Evolutionary conservation across 2,329 filamentous ascomycete genomes (phyloP).

Genomic region (Fusarium sp.): DNA sequence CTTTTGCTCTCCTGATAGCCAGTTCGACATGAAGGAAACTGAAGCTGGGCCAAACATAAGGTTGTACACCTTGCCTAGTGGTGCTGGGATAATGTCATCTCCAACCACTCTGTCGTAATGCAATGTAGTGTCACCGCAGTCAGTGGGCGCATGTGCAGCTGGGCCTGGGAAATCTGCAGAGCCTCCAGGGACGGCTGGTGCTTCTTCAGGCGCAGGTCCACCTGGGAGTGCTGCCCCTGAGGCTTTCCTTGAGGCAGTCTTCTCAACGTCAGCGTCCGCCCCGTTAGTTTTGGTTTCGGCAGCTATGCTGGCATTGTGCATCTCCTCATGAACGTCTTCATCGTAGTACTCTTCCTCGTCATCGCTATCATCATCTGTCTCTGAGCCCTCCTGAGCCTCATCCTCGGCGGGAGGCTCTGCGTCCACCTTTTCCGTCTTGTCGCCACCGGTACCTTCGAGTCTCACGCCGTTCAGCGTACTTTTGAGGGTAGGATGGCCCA

Average conservation of each 20-base stretch:
- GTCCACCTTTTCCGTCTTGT: slow-evolving; percentile 89
- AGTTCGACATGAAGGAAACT: slow-evolving; percentile 84
- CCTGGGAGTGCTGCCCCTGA: slow-evolving; percentile 66
- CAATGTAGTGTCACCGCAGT: slow-evolving; percentile 80
- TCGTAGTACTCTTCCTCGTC: slow-evolving; percentile 71
- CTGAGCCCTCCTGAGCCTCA: slow-evolving; percentile 64
- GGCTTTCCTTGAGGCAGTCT: slow-evolving; percentile 74
- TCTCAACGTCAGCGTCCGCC: slow-evolving; percentile 67
- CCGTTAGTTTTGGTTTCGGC: slow-evolving; percentile 54
- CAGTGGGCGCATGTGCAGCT: slow-evolving; percentile 82
- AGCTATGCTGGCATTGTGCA: slow-evolving; percentile 75
- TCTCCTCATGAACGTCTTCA: slow-evolving; percentile 81
- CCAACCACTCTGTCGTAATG: slow-evolving; percentile 89
- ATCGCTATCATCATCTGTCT: slow-evolving; percentile 71
- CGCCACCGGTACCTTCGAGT: slow-evolving; percentile 83
- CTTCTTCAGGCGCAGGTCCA: slow-evolving; percentile 60
- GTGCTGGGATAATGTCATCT: slow-evolving; percentile 87
- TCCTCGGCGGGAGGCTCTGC: slow-evolving; percentile 52
- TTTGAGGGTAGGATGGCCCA: slow-evolving; percentile 90
- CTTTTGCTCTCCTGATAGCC: slow-evolving; percentile 88
- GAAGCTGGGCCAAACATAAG: slow-evolving; percentile 87
- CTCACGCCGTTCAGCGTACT: slow-evolving; percentile 91
- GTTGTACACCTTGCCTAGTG: slow-evolving; percentile 90
- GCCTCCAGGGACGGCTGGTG: slow-evolving; percentile 54
- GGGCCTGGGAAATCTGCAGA: slow-evolving; percentile 83